These are phyloP conservation scores for Backusella luteola DNA, from an alignment of 192 early-diverging fungal species.

Conservation along the genomic window DNA sequence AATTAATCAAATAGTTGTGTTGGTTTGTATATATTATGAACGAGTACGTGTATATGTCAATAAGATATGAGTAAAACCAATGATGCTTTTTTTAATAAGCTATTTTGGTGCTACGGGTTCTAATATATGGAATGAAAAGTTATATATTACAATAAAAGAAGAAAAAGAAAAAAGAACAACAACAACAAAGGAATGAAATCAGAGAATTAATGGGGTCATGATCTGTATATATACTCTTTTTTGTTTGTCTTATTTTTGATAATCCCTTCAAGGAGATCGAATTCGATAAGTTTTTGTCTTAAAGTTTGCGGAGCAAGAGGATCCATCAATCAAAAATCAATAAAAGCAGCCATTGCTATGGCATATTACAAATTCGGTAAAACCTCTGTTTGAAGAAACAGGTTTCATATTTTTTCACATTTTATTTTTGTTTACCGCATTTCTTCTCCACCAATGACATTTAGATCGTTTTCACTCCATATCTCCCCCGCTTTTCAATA, in stretches of 20 bases:
- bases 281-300: slow-evolving; percentile 9
- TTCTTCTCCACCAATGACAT: not conserved
- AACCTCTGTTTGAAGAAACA: slow-evolving; percentile 8
- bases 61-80: not conserved
- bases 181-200: not conserved
- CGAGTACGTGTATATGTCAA: not conserved
- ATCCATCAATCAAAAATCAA: not conserved
- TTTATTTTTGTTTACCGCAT: not conserved
- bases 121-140: not conserved
- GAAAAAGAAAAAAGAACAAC: not conserved
- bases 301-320: not conserved
- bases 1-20: not conserved
- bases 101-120: not conserved
- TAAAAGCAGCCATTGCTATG: not conserved
- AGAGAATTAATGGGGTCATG: not conserved
- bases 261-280: not conserved
- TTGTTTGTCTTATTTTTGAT: not conserved
- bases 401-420: not conserved
- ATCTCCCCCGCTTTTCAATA: not conserved
- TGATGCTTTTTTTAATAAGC: not conserved
- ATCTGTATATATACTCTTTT: not conserved
- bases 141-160: not conserved
- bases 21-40: not conserved
- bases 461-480: not conserved
- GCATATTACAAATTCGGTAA: not conserved